phyloP scores from a whole-genome alignment of 139 green algal genomes.

The Chlamydomonas sp. region DNA sequence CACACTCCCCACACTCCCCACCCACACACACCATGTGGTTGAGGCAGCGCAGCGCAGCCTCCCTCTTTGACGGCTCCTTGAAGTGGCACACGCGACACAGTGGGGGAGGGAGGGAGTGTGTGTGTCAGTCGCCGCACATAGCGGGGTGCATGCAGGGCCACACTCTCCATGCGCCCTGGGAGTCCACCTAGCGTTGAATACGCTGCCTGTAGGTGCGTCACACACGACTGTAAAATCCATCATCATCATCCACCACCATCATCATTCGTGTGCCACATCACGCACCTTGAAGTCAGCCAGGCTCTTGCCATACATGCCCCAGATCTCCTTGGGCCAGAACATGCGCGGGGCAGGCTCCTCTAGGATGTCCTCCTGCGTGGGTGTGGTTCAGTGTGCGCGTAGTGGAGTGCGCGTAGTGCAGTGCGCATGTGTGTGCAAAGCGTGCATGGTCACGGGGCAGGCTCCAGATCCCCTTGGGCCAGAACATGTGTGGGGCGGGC shows the following conservation, averaged over 20 bases:
- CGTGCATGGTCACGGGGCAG: not conserved
- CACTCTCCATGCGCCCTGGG: too few species aligned
- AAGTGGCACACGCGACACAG: too few species aligned
- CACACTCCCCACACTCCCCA: too few species aligned
- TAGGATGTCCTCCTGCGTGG: slow-evolving; percentile 84
- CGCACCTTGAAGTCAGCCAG: slow-evolving; percentile 88
- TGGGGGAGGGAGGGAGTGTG: too few species aligned
- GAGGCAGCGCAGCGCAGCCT: slow-evolving; percentile 75
- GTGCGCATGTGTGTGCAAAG: not conserved
- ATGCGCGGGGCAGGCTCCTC: slow-evolving; percentile 88
- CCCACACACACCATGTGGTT: slow-evolving; percentile 83
- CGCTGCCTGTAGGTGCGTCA: too few species aligned
- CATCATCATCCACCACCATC: too few species aligned
- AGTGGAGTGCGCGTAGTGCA: too few species aligned
- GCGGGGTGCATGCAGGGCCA: too few species aligned
- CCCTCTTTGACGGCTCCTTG: slow-evolving; percentile 37
- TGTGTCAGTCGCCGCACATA: too few species aligned
- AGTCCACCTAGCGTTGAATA: too few species aligned
- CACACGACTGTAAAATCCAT: too few species aligned
- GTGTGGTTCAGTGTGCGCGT: not conserved
- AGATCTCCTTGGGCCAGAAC: slow-evolving; percentile 81
- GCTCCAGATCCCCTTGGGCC: slow-evolving; percentile 82
- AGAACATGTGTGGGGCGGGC: slow-evolving; percentile 81
- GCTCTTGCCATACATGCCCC: slow-evolving; percentile 68
- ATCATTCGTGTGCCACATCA: too few species aligned